A percentile compares a stretch with the other conserved stretches of the same genome.
Evolutionary conservation across 208 protist species (phyloP).

Genomic region (Trichomonas vaginalis): DNA sequence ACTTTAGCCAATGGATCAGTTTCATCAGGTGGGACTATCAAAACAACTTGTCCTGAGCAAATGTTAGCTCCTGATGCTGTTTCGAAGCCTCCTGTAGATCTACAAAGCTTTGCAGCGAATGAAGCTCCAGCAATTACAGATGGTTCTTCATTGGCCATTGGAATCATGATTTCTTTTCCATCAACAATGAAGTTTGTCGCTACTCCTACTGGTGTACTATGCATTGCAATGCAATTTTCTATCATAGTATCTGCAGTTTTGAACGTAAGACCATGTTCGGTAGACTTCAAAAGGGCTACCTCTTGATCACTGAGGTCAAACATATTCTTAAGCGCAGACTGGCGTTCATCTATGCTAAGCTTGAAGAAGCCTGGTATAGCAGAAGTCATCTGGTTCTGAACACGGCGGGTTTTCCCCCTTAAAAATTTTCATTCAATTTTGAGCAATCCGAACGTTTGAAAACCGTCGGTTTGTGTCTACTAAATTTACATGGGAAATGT

Average conservation of each 20-base stretch:
- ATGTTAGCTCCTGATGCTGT: background rate
- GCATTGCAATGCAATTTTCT: background rate
- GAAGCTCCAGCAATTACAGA: background rate
- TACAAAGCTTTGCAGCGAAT: background rate
- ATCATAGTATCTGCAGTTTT: background rate
- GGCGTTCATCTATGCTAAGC: background rate
- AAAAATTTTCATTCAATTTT: too few species aligned
- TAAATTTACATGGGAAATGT: too few species aligned
- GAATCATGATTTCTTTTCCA: background rate
- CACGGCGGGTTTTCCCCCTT: too few species aligned
- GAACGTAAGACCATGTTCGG: background rate
- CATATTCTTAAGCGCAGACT: background rate
- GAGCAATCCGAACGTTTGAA: too few species aligned
- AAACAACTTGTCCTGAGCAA: background rate
- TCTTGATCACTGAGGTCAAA: background rate
- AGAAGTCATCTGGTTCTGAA: background rate
- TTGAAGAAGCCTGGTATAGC: background rate
- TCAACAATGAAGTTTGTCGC: constrained; percentile 1
- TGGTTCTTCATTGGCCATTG: constrained; percentile 11
- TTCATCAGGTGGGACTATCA: background rate
- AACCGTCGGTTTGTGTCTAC: too few species aligned
- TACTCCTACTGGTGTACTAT: background rate
- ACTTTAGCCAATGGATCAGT: background rate
- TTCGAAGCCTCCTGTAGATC: background rate
- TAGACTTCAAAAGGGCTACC: background rate